Evolutionary conservation across 2,329 filamentous ascomycete genomes (phyloP).

Genomic region (Dactylellina drechsleri): DNA sequence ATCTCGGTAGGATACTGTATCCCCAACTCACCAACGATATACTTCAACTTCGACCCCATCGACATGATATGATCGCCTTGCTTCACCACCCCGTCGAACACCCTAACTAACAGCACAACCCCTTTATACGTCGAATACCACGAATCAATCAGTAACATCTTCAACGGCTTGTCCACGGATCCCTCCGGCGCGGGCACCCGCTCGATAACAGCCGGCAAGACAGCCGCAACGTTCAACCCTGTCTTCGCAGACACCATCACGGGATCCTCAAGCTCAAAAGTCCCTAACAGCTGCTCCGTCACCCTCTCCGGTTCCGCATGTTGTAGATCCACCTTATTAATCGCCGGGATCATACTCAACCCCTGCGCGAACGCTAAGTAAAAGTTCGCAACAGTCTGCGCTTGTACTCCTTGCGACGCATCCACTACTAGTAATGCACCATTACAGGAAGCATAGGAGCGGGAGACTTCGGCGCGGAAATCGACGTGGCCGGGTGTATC

Average conservation of each 20-base stretch:
- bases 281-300: slow-evolving; percentile 82
- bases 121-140: slow-evolving; percentile 98
- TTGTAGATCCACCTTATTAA: slow-evolving; percentile 96
- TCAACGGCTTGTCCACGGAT: slow-evolving; percentile 76
- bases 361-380: slow-evolving; percentile 95
- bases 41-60: slow-evolving; percentile 86
- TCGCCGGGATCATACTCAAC: slow-evolving; percentile 83
- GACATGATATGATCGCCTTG: slow-evolving; percentile 88
- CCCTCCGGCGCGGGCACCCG: slow-evolving; percentile 83
- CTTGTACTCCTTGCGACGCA: slow-evolving; percentile 86
- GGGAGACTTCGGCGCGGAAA: slow-evolving; percentile 93
- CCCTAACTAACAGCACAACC: slow-evolving; percentile 86
- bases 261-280: slow-evolving; percentile 86
- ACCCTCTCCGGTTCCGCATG: slow-evolving; percentile 88
- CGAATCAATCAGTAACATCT: slow-evolving; percentile 90
- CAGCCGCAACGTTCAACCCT: slow-evolving; percentile 82
- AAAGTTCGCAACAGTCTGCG: slow-evolving; percentile 98
- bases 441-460: slow-evolving; percentile 95
- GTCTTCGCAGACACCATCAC: slow-evolving; percentile 91
- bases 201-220: slow-evolving; percentile 86
- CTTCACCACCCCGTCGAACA: slow-evolving; percentile 87
- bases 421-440: slow-evolving; percentile 92
- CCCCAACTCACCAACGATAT: slow-evolving; percentile 93
- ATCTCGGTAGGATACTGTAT: slow-evolving; percentile 94
- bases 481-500: slow-evolving; percentile 98